Evolutionary conservation across 1,139 yeast genomes (phyloP), one percentile per base, ranked within the genome.

Genomic region (Geotrichum citri-aurantii): DNA sequence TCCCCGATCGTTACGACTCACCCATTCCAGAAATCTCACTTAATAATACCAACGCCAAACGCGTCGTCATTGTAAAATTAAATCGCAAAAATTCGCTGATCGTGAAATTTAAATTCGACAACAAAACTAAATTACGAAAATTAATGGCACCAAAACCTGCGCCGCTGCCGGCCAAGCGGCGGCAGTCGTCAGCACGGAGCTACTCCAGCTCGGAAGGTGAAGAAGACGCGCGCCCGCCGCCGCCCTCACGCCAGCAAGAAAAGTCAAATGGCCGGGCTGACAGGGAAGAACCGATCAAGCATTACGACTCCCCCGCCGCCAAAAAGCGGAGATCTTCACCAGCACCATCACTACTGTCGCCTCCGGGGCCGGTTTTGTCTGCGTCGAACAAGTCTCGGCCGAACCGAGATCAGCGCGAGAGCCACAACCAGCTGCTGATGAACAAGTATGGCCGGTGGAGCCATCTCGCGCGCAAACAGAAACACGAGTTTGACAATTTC

Each of bases 401-500:
- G 6, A 53, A 64, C 8, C 55, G 57, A 17, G 67, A 65, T 24
- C 66, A 67, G 57, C 68, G 71, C 24, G 71, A 67, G 47, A 63
- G 61, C 53, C 60, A 65, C 31, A 61, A 63, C 58, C 63, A 65
- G 37, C 63, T 65, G 37, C 62, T 68, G 48, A 64, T 66, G 37
- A 61, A 63, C 47, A 65, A 66, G 52, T 50, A 56, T 29, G 17
- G 68, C 66, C 66, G 67, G 40, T 73, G 77, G 74, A 65, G 67
- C 17, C 68, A 66, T 40, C 65, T 64, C 14, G 77, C 73, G 1
- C 68, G 73, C 26, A 65, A 68, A 23, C 67, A 66, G 61, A 72
- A 73, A 57, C 75, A 72, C 63, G 74, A 70, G 50, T 68, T 75
- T 6, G 77, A 74, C 63, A 61, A 63, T 23, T 69, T 48, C 37